Evolutionary conservation across 2,329 filamentous ascomycete species (phyloP).

Genomic region (Aspergillus jensenii): DNA sequence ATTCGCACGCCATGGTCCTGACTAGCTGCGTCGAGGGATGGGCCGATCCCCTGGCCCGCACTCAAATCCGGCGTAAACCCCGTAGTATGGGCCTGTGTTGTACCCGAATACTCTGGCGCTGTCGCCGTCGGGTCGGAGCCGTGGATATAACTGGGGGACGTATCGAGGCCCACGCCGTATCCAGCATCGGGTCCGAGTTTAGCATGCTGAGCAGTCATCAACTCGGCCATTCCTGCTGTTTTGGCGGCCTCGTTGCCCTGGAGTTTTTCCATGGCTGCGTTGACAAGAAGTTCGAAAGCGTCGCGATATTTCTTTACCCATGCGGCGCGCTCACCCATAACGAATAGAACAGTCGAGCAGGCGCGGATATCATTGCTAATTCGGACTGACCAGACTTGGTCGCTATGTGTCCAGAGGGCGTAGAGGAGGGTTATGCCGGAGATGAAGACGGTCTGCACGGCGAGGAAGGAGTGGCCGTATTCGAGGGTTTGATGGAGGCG

Average conservation of each 20-base stretch:
- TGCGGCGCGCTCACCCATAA: conserved; percentile 50
- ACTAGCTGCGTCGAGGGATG: conserved; percentile 18
- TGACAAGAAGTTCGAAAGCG: conserved; percentile 49
- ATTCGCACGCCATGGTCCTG: conserved; percentile 38
- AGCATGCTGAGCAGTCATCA: conserved; percentile 39
- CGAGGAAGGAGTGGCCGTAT: conserved; percentile 41
- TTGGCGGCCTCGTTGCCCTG: conserved; percentile 38
- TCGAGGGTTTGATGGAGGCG: conserved; percentile 38
- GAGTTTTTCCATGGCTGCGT: conserved; percentile 48
- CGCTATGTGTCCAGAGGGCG: conserved; percentile 44
- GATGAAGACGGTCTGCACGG: conserved; percentile 42
- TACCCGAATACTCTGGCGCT: neutral
- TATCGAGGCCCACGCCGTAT: neutral
- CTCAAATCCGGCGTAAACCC: conserved; percentile 12
- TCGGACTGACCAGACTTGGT: conserved; percentile 49
- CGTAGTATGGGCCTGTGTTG: neutral
- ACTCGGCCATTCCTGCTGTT: conserved; percentile 39
- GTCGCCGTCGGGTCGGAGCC: neutral
- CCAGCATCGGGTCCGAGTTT: conserved; percentile 14
- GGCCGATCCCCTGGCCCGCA: neutral
- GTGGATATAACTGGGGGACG: neutral
- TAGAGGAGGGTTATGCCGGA: conserved; percentile 39
- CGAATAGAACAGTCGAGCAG: conserved; percentile 50
- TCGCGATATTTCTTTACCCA: conserved; percentile 52
- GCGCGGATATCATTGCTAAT: conserved; percentile 52